Percentiles rank a stretch among this genome's conserved stretches.
Conservation (phyloP, 2,329 filamentous ascomycete species). For the Cladophialophora psammophila region DNA sequence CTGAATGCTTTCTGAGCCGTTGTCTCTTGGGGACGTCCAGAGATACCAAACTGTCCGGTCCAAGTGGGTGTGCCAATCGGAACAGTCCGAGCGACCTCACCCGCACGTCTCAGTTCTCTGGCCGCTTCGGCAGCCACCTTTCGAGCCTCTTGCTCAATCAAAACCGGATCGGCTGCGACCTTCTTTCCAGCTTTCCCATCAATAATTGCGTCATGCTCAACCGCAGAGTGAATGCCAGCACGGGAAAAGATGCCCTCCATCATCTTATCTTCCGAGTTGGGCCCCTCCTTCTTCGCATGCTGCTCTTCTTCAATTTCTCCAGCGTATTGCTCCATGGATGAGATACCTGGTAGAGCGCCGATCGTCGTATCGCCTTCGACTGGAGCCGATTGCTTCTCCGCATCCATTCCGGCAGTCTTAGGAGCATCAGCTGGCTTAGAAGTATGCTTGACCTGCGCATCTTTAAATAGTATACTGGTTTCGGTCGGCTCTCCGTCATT, state of each 20-base stretch:
- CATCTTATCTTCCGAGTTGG: constrained; percentile 71
- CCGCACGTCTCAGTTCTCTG: constrained; percentile 74
- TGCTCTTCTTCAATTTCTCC: constrained; percentile 57
- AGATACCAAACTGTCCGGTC: constrained; percentile 84
- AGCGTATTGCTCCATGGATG: constrained; percentile 70
- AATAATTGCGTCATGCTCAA: constrained; percentile 92
- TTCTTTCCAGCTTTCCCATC: constrained; percentile 69
- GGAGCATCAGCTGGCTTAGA: constrained; percentile 44
- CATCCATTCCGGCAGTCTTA: constrained; percentile 33
- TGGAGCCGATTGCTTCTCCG: constrained; percentile 38
- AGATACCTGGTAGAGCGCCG: constrained; percentile 65
- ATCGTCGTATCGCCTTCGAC: constrained; percentile 50
- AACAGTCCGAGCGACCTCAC: constrained; percentile 73
- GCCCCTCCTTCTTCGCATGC: constrained; percentile 42
- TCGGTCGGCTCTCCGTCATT: constrained; percentile 76
- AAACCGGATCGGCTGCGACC: constrained; percentile 74
- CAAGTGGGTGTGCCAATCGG: constrained; percentile 89
- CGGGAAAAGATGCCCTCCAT: constrained; percentile 89
- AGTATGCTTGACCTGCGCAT: constrained; percentile 76
- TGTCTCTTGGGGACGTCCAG: constrained; percentile 70
- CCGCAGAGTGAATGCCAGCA: constrained; percentile 84
- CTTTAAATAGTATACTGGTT: constrained; percentile 84
- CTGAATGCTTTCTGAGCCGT: constrained; percentile 56
- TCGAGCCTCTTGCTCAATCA: constrained; percentile 83
- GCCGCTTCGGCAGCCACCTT: constrained; percentile 80